Evolutionary conservation across 2,329 filamentous ascomycete genomes (phyloP), one percentile per base, ranked within the genome.

Genomic region (Endocalyx cinctus): DNA sequence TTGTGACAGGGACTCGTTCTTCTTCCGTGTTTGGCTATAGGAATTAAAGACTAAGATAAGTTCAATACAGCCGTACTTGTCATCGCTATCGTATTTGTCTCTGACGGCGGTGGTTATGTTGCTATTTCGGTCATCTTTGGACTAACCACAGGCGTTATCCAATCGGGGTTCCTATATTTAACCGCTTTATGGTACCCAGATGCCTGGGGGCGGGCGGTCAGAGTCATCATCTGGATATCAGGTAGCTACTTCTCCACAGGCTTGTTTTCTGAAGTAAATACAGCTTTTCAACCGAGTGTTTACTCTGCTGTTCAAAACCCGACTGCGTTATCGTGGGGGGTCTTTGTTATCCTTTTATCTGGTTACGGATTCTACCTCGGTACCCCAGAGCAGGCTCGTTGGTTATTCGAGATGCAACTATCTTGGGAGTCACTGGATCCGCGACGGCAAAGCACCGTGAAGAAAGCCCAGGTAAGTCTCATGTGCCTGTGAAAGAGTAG

Each of bases 201-300:
- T 5, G 29, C 14, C 6, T 20, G 29, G 17, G 29, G 29, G 4
- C 29, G 14, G 17, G 20, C 20, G 17, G 4, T 31, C 11, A 10
- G 17, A 11, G 18, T 31, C 15, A 19, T 31, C 29, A 31, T 31
- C 17, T 31, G 29, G 29, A 17, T 17, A 18, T 17, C 29, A 5
- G 29, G 29, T 12, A 6, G n/a, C 4, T 13, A 4, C 15, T 31
- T 31, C 29, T 20, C 13, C 17, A 4, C 11, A 11, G 17, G 20
- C 20, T n/a, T 23, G 20, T 8, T 8, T n/a, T 8, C 8, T n/a
- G 20, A 8, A 8, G 8, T 23, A n/a, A n/a, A n/a, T n/a, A n/a
- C n/a, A n/a, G n/a, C n/a, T n/a, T 23, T 8, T 23, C 20, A 23
- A 23, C n/a, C 8, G 20, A 23, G 8, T n/a, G 20, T 8, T n/a